Base-by-base conservation (phyloP, 306 rosid genomes). In the Quillaja saponaria region DNA sequence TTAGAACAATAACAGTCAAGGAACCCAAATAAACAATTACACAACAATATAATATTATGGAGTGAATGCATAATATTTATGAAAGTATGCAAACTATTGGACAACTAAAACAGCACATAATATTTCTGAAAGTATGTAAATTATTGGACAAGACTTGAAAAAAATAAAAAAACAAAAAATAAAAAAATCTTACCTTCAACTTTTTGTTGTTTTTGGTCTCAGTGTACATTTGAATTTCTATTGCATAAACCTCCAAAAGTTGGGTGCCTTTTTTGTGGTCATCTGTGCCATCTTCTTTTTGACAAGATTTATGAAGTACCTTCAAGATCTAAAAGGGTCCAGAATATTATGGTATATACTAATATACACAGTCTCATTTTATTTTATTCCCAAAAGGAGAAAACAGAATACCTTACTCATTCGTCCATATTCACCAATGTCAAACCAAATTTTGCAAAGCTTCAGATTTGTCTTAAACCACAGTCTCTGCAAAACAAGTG, bases 211-310 rank as follows among this genome's bases (percentile, higher is more conserved):
- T 86, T 80, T 92, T 89, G 47, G 96, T 92, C 80, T 92, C 96
- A 1, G 99, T 92, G 80, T 89, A 89, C 99, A 92, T 88, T 67
- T 92, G 96, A 77, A 92, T 92, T 71, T 92, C 96, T 45, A 92
- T 84, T 13, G 98, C 96, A 67, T 86, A 92, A 48, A 92, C 98
- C 80, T 92, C 95, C 78, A 84, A 71, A 69, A 92, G 98, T 71
- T 92, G 95, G 55, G 90, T 92, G 84, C 98, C 98, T 79, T 88
- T 92, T 84, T 88, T 92, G 63, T 92, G 98, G 77, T 92, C 98
- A 83, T 92, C 98, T 13, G 95, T 84, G 46, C 98, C 98, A 78
- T 84, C 98, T 78, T 91, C 96, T 64, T 79, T 81, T 88, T 89
- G 96, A 67, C 96, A 91, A 49, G 98, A 91, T 72, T 78, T 88